Percentiles rank a stretch among this genome's conserved stretches.
phyloP scores from a whole-genome alignment of 2,329 filamentous ascomycete species.

The Scopulariopsis brevicaulis region DNA sequence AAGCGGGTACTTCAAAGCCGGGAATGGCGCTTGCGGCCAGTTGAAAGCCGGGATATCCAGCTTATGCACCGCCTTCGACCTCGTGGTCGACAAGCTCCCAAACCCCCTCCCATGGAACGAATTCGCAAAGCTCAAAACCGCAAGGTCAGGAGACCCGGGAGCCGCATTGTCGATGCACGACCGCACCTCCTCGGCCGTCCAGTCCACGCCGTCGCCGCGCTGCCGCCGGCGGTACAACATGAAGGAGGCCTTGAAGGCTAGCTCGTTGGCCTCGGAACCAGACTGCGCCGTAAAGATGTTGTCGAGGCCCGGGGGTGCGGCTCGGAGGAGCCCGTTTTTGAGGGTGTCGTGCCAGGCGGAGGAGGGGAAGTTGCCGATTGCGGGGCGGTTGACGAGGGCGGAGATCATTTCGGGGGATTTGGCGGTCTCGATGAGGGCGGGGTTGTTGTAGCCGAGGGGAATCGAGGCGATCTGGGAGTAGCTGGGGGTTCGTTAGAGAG shows the following conservation, averaged over 20 bases:
- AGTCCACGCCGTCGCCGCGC: slow-evolving; percentile 60
- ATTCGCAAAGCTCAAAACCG: slow-evolving; percentile 67
- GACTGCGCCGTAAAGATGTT: slow-evolving; percentile 74
- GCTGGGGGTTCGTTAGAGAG: slow-evolving; percentile 18
- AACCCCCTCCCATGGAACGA: slow-evolving; percentile 77
- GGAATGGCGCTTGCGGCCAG: slow-evolving; percentile 78
- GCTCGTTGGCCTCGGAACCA: slow-evolving; percentile 75
- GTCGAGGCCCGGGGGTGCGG: slow-evolving; percentile 62
- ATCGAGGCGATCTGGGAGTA: slow-evolving; percentile 80
- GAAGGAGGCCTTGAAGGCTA: slow-evolving; percentile 77
- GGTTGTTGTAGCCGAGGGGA: slow-evolving; percentile 74
- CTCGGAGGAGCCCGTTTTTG: slow-evolving; percentile 57
- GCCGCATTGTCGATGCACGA: slow-evolving; percentile 61
- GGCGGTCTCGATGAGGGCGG: slow-evolving; percentile 52
- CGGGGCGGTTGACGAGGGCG: slow-evolving; percentile 67
- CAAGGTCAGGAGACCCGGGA: slow-evolving; percentile 63
- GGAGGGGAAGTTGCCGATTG: slow-evolving; percentile 71
- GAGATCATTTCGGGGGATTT: slow-evolving; percentile 60
- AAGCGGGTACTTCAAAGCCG: slow-evolving; percentile 63
- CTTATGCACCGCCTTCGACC: slow-evolving; percentile 77
- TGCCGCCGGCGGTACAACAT: slow-evolving; percentile 67
- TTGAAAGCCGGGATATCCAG: slow-evolving; percentile 81
- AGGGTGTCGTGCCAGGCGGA: slow-evolving; percentile 64
- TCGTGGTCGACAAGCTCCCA: slow-evolving; percentile 65
- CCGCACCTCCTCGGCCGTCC: slow-evolving; percentile 55